phyloP scores from a whole-genome alignment of 805 yeast genomes.

The Lipomyces yamanashiensis region DNA sequence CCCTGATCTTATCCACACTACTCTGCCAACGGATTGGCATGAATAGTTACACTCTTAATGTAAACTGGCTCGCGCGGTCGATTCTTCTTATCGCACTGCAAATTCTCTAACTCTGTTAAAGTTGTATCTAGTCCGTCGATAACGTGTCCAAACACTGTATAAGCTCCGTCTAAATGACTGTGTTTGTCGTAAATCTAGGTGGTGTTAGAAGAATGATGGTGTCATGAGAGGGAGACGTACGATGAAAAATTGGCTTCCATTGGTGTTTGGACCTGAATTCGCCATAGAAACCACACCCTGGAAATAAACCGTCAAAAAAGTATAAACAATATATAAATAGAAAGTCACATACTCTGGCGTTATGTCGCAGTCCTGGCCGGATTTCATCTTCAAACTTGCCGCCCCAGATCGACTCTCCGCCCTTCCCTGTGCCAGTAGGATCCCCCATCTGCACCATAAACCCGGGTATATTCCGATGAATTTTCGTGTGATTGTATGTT shows the following conservation, averaged over 20 bases:
- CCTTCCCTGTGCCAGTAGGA: conserved; percentile 43
- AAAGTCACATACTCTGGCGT: conserved; percentile 27
- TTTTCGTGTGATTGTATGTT: conserved; percentile 45
- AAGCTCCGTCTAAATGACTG: conserved; percentile 40
- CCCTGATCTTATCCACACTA: not conserved
- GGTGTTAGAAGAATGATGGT: not conserved
- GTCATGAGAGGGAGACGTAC: conserved; percentile 37
- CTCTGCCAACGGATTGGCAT: conserved; percentile 53
- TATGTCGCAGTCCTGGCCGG: conserved; percentile 37
- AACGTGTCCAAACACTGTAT: conserved; percentile 42
- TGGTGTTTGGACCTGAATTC: conserved; percentile 59
- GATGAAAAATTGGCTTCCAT: conserved; percentile 59
- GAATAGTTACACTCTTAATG: conserved; percentile 47
- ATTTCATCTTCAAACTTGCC: conserved; percentile 42
- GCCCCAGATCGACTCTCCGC: conserved; percentile 44
- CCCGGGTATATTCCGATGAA: conserved; percentile 49
- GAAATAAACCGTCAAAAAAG: not conserved
- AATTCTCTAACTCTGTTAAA: conserved; percentile 40
- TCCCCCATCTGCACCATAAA: conserved; percentile 58
- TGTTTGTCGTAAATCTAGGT: conserved; percentile 41
- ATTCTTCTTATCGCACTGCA: conserved; percentile 46
- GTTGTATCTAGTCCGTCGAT: conserved; percentile 41
- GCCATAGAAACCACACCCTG: conserved; percentile 55
- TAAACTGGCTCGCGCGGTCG: conserved; percentile 45
- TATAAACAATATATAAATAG: not conserved